These are phyloP conservation scores for Withania somnifera DNA, from an alignment of 305 asterid genomes.

Conservation along the genomic window DNA sequence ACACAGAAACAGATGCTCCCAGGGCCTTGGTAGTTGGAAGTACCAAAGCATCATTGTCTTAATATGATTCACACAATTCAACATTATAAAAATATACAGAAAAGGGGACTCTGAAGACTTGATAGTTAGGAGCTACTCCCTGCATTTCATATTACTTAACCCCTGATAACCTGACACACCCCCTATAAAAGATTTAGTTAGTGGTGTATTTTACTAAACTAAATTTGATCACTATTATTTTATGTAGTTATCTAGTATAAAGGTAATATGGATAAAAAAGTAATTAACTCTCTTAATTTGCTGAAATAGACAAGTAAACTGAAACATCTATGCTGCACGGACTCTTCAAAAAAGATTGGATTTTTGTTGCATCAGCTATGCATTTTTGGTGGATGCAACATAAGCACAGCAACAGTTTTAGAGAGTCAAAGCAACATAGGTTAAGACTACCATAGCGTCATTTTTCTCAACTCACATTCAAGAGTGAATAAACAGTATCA, in stretches of 20 bases:
- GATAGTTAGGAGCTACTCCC: background rate
- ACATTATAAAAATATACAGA: background rate
- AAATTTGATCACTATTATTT: no score
- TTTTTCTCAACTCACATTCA: constrained; percentile 49
- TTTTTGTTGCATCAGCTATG: background rate
- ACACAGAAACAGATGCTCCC: background rate
- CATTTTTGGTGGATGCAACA: background rate
- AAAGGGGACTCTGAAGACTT: no score
- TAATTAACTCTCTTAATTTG: no score
- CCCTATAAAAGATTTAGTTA: no score
- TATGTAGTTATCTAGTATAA: no score
- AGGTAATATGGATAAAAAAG: no score
- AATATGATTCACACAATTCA: background rate
- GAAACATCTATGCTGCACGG: background rate
- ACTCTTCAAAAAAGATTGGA: background rate
- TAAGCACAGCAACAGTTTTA: background rate
- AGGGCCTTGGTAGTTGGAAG: background rate
- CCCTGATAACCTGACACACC: no score
- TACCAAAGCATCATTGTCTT: background rate
- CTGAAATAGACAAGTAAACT: no score
- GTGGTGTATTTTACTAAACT: no score
- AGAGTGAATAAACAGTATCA: constrained; percentile 55
- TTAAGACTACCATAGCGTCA: background rate
- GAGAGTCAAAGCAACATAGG: background rate
- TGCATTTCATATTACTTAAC: no score